A percentile compares a stretch with the other conserved stretches of the same genome.
phyloP scores from a whole-genome alignment of 805 yeast species.

The Spathaspora boniae region DNA sequence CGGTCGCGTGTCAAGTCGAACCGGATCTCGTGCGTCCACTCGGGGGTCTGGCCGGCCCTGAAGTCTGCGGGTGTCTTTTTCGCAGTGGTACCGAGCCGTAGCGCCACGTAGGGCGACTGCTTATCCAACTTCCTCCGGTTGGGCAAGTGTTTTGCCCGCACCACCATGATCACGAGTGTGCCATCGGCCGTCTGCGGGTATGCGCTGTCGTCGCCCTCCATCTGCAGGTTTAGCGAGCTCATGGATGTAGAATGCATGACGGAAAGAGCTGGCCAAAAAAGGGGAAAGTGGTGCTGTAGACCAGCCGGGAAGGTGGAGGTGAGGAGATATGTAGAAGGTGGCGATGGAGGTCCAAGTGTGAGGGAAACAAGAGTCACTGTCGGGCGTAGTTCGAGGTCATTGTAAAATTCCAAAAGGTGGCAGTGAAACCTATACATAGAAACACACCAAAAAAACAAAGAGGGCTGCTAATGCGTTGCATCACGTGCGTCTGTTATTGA shows the following conservation, averaged over 20 bases:
- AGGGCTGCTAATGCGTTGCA: no score
- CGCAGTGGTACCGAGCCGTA: slow-evolving; percentile 78
- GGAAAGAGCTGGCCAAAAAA: neutral
- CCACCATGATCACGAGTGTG: slow-evolving; percentile 68
- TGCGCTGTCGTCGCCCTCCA: neutral
- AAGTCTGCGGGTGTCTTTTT: slow-evolving; percentile 72
- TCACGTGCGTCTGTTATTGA: no score
- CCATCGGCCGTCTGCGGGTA: slow-evolving; percentile 42
- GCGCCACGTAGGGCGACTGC: slow-evolving; percentile 87
- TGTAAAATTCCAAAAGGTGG: no score
- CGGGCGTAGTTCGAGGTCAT: no score
- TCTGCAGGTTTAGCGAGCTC: no score
- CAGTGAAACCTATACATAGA: no score
- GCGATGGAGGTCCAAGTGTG: no score
- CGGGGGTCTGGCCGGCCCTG: slow-evolving; percentile 94
- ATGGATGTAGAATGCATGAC: neutral
- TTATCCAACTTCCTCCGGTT: slow-evolving; percentile 84
- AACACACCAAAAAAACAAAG: no score
- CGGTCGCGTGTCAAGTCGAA: slow-evolving; percentile 64
- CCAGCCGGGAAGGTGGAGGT: no score
- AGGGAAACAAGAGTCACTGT: no score
- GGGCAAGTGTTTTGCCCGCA: slow-evolving; percentile 81
- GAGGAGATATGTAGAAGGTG: slow-evolving; percentile 1
- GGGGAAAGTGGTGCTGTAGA: neutral
- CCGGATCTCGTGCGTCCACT: slow-evolving; percentile 75